These are phyloP conservation scores for Nicotiana undulata DNA, from an alignment of 257 asterid genomes.

Conservation along the genomic window DNA sequence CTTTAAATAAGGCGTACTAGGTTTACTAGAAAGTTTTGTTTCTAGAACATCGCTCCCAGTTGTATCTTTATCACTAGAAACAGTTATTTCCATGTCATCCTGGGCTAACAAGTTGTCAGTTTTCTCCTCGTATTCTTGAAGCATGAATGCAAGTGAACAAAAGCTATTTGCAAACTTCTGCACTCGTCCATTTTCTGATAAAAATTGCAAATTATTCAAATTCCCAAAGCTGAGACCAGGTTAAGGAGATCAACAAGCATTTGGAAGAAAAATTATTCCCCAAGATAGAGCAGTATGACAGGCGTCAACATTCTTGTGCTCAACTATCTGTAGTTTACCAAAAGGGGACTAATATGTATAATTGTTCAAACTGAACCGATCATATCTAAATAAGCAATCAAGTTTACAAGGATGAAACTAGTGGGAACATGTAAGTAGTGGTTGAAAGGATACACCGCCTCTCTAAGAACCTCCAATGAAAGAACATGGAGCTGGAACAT, in stretches of 20 bases:
- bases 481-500: constrained; percentile 74
- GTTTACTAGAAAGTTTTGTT: constrained; percentile 27
- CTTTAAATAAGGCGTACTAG: constrained; percentile 28
- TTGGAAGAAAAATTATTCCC: background rate
- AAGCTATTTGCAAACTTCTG: constrained; percentile 96
- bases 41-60: constrained; percentile 27
- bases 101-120: constrained; percentile 21
- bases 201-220: constrained; percentile 88
- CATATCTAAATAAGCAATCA: background rate
- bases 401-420: background rate
- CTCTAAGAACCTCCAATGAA: constrained; percentile 88
- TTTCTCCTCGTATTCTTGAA: constrained; percentile 56
- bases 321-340: background rate
- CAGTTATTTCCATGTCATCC: constrained; percentile 21
- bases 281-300: background rate
- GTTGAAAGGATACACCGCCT: constrained; percentile 91
- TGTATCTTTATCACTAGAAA: constrained; percentile 27
- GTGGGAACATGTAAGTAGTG: constrained; percentile 10
- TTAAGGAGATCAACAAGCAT: constrained; percentile 45
- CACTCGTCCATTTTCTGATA: constrained; percentile 94
- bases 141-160: constrained; percentile 86
- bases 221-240: constrained; percentile 74
- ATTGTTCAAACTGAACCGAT: background rate
- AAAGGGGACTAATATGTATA: background rate
- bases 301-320: background rate